phyloP scores from a whole-genome alignment of 2,329 filamentous ascomycete species.

The Penicillium sp. region DNA sequence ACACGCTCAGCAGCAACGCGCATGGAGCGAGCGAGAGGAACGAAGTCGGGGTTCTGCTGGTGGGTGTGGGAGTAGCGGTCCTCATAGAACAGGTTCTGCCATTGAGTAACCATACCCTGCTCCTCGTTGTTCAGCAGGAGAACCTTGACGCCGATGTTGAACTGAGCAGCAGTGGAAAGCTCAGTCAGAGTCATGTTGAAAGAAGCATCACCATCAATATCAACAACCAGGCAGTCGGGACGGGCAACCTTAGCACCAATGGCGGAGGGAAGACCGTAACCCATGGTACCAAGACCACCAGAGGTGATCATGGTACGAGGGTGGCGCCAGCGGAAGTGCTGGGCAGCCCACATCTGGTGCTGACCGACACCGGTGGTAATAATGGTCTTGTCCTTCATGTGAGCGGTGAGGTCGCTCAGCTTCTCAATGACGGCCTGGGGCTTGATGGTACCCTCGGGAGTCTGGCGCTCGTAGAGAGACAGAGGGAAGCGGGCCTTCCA shows the following conservation, averaged over 20 bases:
- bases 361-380: constrained; percentile 95
- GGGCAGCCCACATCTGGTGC: constrained; percentile 98
- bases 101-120: constrained; percentile 98
- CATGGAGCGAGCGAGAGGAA: constrained; percentile 92
- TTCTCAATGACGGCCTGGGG: constrained; percentile 91
- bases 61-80: constrained; percentile 91
- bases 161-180: constrained; percentile 88
- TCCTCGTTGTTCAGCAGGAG: constrained; percentile 96
- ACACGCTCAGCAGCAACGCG: constrained; percentile 74
- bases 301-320: constrained; percentile 95
- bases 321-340: constrained; percentile 93
- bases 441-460: constrained; percentile 80
- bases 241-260: constrained; percentile 91
- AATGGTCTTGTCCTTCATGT: constrained; percentile 80
- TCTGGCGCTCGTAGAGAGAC: constrained; percentile 75
- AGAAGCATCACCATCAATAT: constrained; percentile 97
- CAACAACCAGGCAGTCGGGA: constrained; percentile 82
- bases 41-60: constrained; percentile 93
- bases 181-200: constrained; percentile 99
- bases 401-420: constrained; percentile 78
- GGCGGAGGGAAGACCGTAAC: constrained; percentile 88
- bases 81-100: constrained; percentile 97
- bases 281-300: constrained; percentile 94
- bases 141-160: constrained; percentile 94
- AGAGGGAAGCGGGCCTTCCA: constrained; percentile 95